Conservation (phyloP, 768 basidiomycete genomes). For the Lentinula aciculospora region DNA sequence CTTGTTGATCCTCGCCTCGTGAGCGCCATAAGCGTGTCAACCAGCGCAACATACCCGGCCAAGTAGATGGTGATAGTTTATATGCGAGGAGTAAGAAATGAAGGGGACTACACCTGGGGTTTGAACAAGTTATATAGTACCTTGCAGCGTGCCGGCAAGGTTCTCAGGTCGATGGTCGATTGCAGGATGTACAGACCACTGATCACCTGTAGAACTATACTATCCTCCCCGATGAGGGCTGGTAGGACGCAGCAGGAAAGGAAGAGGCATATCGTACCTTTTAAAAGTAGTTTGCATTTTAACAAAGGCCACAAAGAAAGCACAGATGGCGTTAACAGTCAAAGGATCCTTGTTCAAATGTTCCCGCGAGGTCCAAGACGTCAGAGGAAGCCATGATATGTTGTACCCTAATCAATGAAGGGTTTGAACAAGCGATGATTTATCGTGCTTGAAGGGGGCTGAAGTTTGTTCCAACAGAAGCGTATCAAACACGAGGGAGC, state of each 20-base stretch:
- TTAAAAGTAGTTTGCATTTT: background rate
- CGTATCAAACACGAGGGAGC: background rate
- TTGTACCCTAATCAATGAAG: background rate
- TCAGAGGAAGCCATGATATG: background rate
- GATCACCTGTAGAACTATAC: background rate
- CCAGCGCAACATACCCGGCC: background rate
- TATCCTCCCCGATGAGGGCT: slow-evolving; percentile 6
- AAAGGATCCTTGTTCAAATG: background rate
- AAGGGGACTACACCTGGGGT: background rate
- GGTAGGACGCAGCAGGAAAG: background rate
- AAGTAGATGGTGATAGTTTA: background rate
- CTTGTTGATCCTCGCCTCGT: background rate
- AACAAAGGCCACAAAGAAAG: background rate
- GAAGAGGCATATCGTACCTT: background rate
- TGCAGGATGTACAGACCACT: background rate
- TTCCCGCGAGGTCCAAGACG: background rate
- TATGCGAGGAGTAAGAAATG: background rate
- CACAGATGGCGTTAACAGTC: background rate
- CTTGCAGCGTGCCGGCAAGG: slow-evolving; percentile 3
- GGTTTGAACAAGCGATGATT: background rate
- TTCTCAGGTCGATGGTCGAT: background rate
- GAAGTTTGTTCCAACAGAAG: background rate
- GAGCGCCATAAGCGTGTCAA: background rate
- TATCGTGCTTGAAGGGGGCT: background rate
- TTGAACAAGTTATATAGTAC: background rate